phyloP scores from a whole-genome alignment of 140 eudicot species.

The Anethum foeniculum region DNA sequence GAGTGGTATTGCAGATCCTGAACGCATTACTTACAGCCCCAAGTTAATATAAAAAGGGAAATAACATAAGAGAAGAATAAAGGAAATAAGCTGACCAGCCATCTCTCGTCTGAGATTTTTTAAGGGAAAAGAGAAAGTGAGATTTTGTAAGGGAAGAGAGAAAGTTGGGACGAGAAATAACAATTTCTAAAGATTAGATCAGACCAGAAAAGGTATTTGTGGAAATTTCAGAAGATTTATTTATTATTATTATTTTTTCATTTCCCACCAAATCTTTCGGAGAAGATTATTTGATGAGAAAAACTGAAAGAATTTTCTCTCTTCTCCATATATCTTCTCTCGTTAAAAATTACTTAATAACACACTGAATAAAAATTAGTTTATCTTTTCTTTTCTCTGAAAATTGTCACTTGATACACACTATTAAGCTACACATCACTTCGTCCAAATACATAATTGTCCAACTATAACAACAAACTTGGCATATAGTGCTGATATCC shows the following conservation, averaged over 20 bases:
- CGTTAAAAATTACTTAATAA: too few species aligned
- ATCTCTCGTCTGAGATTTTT: too few species aligned
- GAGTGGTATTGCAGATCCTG: neutral
- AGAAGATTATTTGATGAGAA: neutral
- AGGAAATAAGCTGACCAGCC: neutral
- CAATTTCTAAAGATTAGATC: neutral
- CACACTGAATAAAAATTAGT: too few species aligned
- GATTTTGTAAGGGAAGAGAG: too few species aligned
- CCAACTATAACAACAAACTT: neutral
- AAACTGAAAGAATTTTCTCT: neutral
- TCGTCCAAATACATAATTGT: neutral
- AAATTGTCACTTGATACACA: neutral
- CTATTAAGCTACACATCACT: neutral
- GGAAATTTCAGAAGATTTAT: neutral
- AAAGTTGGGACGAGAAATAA: neutral
- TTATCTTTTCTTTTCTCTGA: neutral
- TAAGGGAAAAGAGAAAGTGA: too few species aligned
- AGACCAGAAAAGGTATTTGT: neutral
- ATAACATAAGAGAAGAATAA: neutral
- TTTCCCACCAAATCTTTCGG: neutral
- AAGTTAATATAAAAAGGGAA: neutral
- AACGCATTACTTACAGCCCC: neutral
- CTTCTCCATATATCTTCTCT: neutral
- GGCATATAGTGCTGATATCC: neutral
- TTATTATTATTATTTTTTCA: neutral